phyloP scores from a whole-genome alignment of 805 yeast species.

The Ogataea naganishii region DNA sequence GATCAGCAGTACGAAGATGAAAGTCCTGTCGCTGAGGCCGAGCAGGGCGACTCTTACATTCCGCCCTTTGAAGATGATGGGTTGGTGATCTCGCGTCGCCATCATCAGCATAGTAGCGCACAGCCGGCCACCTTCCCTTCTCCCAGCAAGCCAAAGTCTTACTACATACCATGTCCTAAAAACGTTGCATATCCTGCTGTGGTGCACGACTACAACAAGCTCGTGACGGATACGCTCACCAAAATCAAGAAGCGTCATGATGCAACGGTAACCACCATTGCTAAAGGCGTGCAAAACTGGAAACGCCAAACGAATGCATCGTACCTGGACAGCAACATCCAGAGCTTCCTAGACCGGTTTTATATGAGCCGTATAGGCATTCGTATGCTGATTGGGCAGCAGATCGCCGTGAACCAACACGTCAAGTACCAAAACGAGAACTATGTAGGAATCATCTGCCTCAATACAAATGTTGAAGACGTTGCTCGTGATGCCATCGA shows the following conservation, averaged over 20 bases:
- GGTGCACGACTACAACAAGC: constrained; percentile 60
- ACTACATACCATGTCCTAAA: constrained; percentile 44
- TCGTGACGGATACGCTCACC: constrained; percentile 56
- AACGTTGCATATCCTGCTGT: constrained; percentile 64
- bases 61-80: constrained; percentile 42
- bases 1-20: constrained; percentile 5
- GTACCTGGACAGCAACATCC: constrained; percentile 63
- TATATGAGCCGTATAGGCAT: constrained; percentile 90
- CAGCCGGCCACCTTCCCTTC: constrained; percentile 5
- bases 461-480: constrained; percentile 75
- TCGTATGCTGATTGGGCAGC: constrained; percentile 92
- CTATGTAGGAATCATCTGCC: constrained; percentile 85
- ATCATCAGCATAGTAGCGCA: constrained; percentile 8
- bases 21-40: no score
- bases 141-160: constrained; percentile 28
- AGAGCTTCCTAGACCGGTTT: constrained; percentile 74
- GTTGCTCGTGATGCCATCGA: constrained; percentile 84
- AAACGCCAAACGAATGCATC: constrained; percentile 39
- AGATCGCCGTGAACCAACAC: constrained; percentile 51
- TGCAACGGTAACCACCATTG: constrained; percentile 87
- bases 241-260: constrained; percentile 80
- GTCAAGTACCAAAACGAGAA: constrained; percentile 46
- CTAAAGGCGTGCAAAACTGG: constrained; percentile 91
- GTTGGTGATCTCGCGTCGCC: constrained; percentile 17
- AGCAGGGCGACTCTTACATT: constrained; percentile 7